Base-by-base conservation (phyloP, 192 early-diverging fungal species). In the Martensiomyces pterosporus region DNA sequence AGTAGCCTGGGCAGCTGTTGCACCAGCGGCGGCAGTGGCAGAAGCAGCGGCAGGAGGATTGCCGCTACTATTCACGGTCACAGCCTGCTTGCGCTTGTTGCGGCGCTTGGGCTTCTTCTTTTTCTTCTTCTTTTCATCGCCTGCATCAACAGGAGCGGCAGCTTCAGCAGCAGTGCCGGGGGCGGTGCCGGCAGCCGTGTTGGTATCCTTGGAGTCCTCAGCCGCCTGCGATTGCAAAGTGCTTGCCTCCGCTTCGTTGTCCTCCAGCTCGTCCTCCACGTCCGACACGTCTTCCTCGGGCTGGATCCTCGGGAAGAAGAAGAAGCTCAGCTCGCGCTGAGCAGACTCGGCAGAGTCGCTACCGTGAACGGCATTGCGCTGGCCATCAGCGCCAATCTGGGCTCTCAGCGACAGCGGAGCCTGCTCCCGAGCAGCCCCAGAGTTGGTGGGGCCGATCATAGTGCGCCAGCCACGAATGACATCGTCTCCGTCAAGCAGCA, bases 291-390 rank as follows among this genome's bases (percentile, higher is more conserved):
- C 38, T 15, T 16, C 36, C 24, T 59, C 56, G 4, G 47, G 55
- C 47, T 57, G 59, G 27, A 63, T 64, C 29, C 51, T 37, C 8
- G 67, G 67, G 9, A 24, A 43, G 52, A 78, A 78, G 46, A 78
- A 78, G 39, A 78, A 68, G 2, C 39, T 48, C 19, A 78, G 42
- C 48, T 67, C 76, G 7, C 76, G 68, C 45, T 47, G 36, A 1
- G 69, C 76, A 21, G 60, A 43, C 19, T 56, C 57, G 6, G 54
- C 37, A 16, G 80, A 80, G 27, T 79, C 79, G 38, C 77, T 79
- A 27, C 77, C 80, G 50, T 82, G 79, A 0, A 79, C 75, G 12
- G 77, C 79, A 57, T 82, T 82, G 26, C 60, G 60, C 14, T 52
- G 55, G 22, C 59, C 52, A 29, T 43, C 47, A 5, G 66, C 46